Conservation (phyloP, 2,329 filamentous ascomycete genomes). For the Aspergillus ochraceus region DNA sequence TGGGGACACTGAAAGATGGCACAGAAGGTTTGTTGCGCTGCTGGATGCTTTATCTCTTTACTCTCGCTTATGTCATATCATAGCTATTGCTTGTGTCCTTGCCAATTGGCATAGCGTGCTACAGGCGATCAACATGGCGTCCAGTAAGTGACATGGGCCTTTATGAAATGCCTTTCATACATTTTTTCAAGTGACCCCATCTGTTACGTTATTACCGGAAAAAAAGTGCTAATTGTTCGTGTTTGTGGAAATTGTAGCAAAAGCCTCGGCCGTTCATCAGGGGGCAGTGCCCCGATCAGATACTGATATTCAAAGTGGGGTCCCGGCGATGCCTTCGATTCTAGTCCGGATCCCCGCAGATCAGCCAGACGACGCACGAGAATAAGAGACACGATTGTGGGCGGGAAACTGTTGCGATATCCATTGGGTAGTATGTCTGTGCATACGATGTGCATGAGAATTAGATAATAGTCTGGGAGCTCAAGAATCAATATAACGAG, state of each 20-base stretch:
- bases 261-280: conserved; percentile 24
- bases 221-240: conserved; percentile 2
- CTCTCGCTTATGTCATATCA: neutral
- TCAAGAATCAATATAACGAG: neutral
- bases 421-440: neutral
- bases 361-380: neutral
- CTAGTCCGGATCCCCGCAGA: conserved; percentile 45
- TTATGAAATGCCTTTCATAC: neutral
- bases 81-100: conserved; percentile 65
- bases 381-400: neutral
- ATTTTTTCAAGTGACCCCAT: neutral
- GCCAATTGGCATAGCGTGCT: conserved; percentile 68
- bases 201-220: neutral
- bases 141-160: conserved; percentile 48
- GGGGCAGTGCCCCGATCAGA: conserved; percentile 15
- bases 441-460: neutral
- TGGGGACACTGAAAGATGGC: conserved; percentile 61
- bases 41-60: neutral
- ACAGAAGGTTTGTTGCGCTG: conserved; percentile 53
- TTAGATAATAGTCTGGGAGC: neutral
- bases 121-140: conserved; percentile 64
- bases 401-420: neutral
- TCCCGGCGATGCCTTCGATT: conserved; percentile 59
- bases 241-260: conserved; percentile 20
- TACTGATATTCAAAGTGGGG: conserved; percentile 52